Base-by-base conservation (phyloP, 2,329 filamentous ascomycete genomes). In the Fusarium pseudocircinatum region DNA sequence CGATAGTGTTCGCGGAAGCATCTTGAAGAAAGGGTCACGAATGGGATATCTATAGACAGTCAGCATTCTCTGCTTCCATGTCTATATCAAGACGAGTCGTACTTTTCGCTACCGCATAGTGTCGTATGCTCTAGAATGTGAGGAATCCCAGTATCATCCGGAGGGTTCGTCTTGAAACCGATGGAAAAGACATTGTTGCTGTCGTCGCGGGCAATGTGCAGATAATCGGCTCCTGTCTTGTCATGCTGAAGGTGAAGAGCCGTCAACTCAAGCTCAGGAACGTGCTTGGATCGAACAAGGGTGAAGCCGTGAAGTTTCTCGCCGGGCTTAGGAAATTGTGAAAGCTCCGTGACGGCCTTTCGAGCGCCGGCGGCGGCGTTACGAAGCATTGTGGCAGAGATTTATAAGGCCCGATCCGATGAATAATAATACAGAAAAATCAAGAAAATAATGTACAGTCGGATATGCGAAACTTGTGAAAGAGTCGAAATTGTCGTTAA, bases 151-250 rank as follows among this genome's bases (percentile, higher is more conserved):
- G 96, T 98, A 79, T 96, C 95, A 83, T 99, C 95, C 14, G 95
- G 95, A 24, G 96, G 96, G 81, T 98, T 98, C 30, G 96, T 99
- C 89, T 98, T 98, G 90, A 99, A 99, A 59, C 95, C 96, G 79
- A 99, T 97, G 42, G 95, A 97, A 84, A 99, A 99, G 81, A 98
- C 96, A 93, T 99, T 99, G 85, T 99, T 99, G 86, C 92, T 93
- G 81, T 99, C 96, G 65, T 98, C 95, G 77, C 96, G 89, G 22
- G 95, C 96, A 77, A 99, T 93, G 84, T 99, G 96, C 52, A 99
- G 88, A 81, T 98, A 98, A 76, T 99, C 94, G 73, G 96, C 96
- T 68, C 95, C 94, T 0, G 96, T 99, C 86, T 95, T 95, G 84
- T 98, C 94, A 81, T 99, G 96, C 79, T 94, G 92, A 72, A 99